phyloP scores from a whole-genome alignment of 139 green algal genomes.

The Raphidocelis subcapitata region DNA sequence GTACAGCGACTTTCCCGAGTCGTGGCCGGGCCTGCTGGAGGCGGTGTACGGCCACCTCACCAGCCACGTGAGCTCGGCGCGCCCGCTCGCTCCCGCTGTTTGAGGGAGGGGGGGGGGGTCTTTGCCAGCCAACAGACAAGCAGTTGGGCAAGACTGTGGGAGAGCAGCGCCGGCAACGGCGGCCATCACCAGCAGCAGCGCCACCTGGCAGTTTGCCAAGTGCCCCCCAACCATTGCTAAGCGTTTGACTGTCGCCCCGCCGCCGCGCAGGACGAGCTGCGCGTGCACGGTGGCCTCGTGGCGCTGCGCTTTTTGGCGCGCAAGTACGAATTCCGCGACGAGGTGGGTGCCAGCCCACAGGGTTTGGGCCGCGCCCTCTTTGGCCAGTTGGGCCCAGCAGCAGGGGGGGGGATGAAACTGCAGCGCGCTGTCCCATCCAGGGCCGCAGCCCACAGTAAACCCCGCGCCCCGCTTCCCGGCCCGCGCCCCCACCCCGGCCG shows the following conservation, averaged over 20 bases:
- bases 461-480: no score
- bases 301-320: constrained; percentile 83
- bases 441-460: no score
- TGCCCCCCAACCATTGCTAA: no score
- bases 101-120: no score
- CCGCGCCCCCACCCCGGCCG: no score
- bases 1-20: constrained; percentile 82
- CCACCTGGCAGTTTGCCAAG: not conserved
- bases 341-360: constrained; percentile 32
- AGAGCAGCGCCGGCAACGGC: not conserved
- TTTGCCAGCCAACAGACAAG: not conserved
- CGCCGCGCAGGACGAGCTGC: constrained; percentile 74
- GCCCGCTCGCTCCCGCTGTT: no score
- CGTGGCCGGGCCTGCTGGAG: constrained; percentile 82
- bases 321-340: constrained; percentile 97
- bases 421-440: no score
- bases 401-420: no score
- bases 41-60: constrained; percentile 42
- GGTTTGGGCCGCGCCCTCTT: no score
- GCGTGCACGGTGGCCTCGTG: constrained; percentile 77
- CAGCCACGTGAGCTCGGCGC: constrained; percentile 17
- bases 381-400: no score
- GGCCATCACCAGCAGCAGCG: constrained; percentile 4
- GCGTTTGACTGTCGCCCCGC: no score
- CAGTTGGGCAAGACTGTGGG: no score